Evolutionary conservation across 176 grass and related monocot species (phyloP), one percentile per base, ranked within the genome.

Genomic region (Triticum timopheevii): DNA sequence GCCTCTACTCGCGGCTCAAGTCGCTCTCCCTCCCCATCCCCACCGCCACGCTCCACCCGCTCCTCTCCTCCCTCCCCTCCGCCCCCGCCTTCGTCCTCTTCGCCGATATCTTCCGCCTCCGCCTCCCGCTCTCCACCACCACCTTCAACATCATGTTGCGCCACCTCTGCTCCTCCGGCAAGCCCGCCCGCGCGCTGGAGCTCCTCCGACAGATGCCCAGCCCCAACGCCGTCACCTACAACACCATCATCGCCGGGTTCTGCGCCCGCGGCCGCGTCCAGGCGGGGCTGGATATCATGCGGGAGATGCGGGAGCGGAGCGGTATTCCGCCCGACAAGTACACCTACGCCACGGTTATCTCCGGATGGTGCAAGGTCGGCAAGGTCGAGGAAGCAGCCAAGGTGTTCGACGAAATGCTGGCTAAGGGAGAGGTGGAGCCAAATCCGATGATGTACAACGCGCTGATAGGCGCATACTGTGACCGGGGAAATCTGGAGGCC

Each of bases 141-240:
- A 92, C 86, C 12, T 88, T 85, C 66, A 92, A 92, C 59, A 92
- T 92, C 30, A 90, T 95, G 88, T 78, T 95, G 45, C 84, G 86
- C 65, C 88, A 90, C 82, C 89, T 95, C 69, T 92, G 83, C 52
- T 80, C 75, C 54, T 44, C 88, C 1, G 90, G 90, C 6, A 92
- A 92, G 73, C 66, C 82, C 34, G 65, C 31, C 36, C 77, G 85
- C 39, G 90, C 90, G 20, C 73, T 80, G 22, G 49, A 86, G 30
- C 84, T 95, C 49, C 54, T 95, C 36, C 82, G 80, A 44, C 61
- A 81, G 69, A 95, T 95, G 24, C 76, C 69, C 64, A 59, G 69
- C 73, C 83, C 88, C 5, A 89, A 87, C 80, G 88, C 81, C 3
- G 76, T 92, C 72, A 92, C 90, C 44, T 92, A 86, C 47, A 92